Conservation (phyloP, 257 asterid genomes). For the Penstemon davidsonii region DNA sequence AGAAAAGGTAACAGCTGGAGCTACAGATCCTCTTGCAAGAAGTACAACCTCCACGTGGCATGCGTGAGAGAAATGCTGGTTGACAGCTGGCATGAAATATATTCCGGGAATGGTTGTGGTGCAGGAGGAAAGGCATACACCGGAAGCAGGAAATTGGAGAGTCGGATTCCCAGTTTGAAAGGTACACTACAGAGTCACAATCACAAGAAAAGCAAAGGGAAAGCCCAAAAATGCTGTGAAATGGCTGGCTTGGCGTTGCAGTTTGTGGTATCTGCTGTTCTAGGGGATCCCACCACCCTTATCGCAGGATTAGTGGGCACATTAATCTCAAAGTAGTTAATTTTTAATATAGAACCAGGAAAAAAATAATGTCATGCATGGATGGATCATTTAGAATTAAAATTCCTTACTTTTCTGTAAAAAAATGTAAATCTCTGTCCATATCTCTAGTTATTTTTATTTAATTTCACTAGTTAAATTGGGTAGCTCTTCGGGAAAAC, state of each 20-base stretch:
- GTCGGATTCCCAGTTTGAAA: conserved; percentile 56
- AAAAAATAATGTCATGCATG: no score
- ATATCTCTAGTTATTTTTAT: no score
- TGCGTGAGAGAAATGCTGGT: conserved; percentile 91
- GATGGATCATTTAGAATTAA: no score
- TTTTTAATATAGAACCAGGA: no score
- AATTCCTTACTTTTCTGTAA: no score
- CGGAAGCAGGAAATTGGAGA: conserved; percentile 34
- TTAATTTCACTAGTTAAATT: no score
- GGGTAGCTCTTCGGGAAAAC: no score
- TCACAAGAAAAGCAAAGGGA: conserved; percentile 63
- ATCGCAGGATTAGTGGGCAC: conserved; percentile 71
- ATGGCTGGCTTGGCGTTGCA: conserved; percentile 89
- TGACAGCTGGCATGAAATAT: conserved; percentile 89
- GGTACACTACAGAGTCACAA: conserved; percentile 54
- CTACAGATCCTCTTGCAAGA: conserved; percentile 80
- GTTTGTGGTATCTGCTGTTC: conserved; percentile 82
- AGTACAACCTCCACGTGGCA: conserved; percentile 91
- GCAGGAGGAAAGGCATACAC: conserved; percentile 26
- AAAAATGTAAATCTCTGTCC: no score
- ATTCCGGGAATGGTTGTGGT: conserved; percentile 34
- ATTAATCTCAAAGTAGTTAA: conserved; percentile 55
- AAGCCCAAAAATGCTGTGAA: conserved; percentile 71
- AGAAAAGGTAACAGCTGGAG: conserved; percentile 96
- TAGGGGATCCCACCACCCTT: conserved; percentile 96